Evolutionary conservation across 257 asterid species (phyloP).

Genomic region (Penstemon barbatus): DNA sequence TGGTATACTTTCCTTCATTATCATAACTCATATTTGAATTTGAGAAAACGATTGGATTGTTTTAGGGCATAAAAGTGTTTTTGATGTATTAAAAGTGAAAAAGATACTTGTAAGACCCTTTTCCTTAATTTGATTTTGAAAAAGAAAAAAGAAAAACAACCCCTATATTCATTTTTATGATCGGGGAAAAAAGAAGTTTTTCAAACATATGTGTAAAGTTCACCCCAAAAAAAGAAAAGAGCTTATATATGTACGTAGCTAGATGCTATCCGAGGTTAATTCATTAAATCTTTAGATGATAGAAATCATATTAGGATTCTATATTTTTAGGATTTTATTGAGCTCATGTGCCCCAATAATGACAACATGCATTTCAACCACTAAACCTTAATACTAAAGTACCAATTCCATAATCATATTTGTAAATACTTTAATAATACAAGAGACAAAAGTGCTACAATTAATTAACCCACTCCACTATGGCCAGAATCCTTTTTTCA

Average conservation of each 20-base stretch:
- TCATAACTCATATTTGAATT: neutral
- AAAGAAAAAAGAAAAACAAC: neutral
- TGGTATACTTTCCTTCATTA: constrained; percentile 4
- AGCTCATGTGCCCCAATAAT: constrained; percentile 46
- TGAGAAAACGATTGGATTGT: neutral
- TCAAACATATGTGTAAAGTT: too few species aligned
- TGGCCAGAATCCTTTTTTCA: too few species aligned
- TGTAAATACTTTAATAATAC: too few species aligned
- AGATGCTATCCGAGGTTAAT: constrained; percentile 20
- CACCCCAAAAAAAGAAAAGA: too few species aligned
- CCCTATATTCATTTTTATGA: neutral
- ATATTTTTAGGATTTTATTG: constrained; percentile 27
- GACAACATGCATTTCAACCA: constrained; percentile 31
- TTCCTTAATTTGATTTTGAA: constrained; percentile 1
- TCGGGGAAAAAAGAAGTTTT: too few species aligned
- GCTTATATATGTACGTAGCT: too few species aligned
- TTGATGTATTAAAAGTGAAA: neutral
- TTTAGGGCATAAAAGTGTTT: neutral
- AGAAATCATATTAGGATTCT: constrained; percentile 4
- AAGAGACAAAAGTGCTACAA: too few species aligned
- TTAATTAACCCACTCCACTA: neutral
- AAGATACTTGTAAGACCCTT: neutral
- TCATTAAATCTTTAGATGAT: too few species aligned
- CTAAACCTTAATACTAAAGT: constrained; percentile 20
- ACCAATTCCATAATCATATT: constrained; percentile 13